Evolutionary conservation across 2,329 filamentous ascomycete species (phyloP), one percentile per base, ranked within the genome.

Genomic region (Aspergillus fijiensis): DNA sequence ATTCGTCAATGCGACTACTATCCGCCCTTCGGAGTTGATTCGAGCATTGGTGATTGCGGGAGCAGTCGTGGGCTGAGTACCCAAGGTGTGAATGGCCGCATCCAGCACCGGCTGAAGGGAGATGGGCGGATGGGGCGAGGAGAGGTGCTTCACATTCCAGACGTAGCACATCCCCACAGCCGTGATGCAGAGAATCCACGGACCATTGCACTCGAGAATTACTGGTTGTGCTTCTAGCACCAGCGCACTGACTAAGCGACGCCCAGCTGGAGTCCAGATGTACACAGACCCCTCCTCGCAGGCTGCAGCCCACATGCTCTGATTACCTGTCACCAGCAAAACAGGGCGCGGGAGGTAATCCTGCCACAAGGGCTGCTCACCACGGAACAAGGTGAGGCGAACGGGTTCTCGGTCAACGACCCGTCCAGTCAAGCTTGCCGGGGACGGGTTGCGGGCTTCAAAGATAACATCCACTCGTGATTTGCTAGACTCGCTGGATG

Each of bases 271-370:
- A 1, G 93, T 94, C 93, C 95, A 99, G 9, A 91, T 85, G 71
- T 96, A 91, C 7, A 99, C 74, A 19, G 88, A 91, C 16, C 92
- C 95, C 71, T 98, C 95, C 74, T 99, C 95, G 70, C 93, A 97
- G 10, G 90, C 93, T 16, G 89, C 94, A 0, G 91, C 89, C 90
- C 95, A 99, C 72, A 98, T 93, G 66, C 90, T 87, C 68, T 89
- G 88, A 74, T 92, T 98, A 2, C 92, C 96, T 0, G 94, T 95
- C 1, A 96, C 88, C 1, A 98, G 83, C n/a, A 99, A 85, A 25
- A 96, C 90, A 5, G 92, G 87, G 60, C 89, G 85, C 0, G 94
- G 93, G 14, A 99, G 79, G 69, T 91, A 99, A 71, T 99, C 96
- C 70, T 97, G 91, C 95, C 96, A 99, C 3, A 98, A 76, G 1